Evolutionary conservation across 768 basidiomycete genomes (phyloP).

Genomic region (Lactarius indigo): DNA sequence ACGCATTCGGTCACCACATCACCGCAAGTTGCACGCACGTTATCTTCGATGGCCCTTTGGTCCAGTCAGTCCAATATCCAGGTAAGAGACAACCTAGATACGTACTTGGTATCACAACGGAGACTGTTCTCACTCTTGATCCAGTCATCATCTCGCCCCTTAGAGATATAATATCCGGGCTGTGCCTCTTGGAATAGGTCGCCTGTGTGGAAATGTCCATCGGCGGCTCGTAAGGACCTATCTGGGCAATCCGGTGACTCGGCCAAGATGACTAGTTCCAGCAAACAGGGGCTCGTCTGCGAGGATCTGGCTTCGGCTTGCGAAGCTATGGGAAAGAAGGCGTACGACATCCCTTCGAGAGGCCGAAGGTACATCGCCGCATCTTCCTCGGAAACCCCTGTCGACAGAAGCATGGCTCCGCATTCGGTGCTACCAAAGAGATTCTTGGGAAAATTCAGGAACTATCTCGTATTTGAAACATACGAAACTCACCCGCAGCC

Average conservation of each 20-base stretch:
- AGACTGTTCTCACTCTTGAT: conserved; percentile 79
- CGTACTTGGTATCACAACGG: conserved; percentile 70
- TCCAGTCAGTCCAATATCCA: neutral
- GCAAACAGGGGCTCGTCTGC: conserved; percentile 50
- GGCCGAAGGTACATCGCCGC: conserved; percentile 52
- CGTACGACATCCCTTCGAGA: conserved; percentile 61
- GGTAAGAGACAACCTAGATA: conserved; percentile 3
- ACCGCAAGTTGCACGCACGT: conserved; percentile 61
- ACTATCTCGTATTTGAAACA: conserved; percentile 21
- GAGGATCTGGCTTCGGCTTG: conserved; percentile 27
- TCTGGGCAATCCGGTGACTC: conserved; percentile 70
- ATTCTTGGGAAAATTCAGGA: conserved; percentile 46
- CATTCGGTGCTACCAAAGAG: conserved; percentile 81
- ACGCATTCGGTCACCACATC: conserved; percentile 68
- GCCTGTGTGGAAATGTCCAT: conserved; percentile 77
- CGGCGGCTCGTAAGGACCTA: conserved; percentile 48
- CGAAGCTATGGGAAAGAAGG: conserved; percentile 57
- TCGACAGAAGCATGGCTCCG: conserved; percentile 64
- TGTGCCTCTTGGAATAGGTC: conserved; percentile 70
- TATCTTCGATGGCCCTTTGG: conserved; percentile 69
- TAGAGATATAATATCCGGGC: conserved; percentile 57
- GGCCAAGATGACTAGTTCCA: conserved; percentile 67
- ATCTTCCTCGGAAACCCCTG: conserved; percentile 45
- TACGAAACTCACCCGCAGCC: conserved; percentile 49
- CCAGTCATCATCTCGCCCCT: conserved; percentile 81